Evolutionary conservation across 2,329 filamentous ascomycete species (phyloP).

Genomic region (Hawksworthiomyces lignivorus): DNA sequence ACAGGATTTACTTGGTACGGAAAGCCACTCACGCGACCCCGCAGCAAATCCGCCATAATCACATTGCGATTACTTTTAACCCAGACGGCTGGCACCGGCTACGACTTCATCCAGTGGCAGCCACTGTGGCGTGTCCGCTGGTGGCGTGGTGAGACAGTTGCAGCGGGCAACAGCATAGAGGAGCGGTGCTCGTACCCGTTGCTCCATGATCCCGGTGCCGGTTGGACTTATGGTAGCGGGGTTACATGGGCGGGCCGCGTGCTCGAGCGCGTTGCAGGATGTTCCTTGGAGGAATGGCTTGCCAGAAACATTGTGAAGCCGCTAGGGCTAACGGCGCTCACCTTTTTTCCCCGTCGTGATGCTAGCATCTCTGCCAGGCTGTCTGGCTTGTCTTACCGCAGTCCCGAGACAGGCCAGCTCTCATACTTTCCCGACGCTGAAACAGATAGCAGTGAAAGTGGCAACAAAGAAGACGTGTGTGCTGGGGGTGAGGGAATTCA

Average conservation of each 20-base stretch:
- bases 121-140: slow-evolving; percentile 11
- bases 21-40: slow-evolving; percentile 23
- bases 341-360: slow-evolving; percentile 18
- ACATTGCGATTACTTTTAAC: slow-evolving; percentile 40
- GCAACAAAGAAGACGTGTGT: slow-evolving; percentile 10
- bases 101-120: slow-evolving; percentile 26
- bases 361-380: slow-evolving; percentile 8
- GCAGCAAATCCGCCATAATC: slow-evolving; percentile 23
- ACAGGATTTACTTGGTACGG: slow-evolving; percentile 32
- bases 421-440: neutral
- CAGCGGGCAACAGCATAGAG: slow-evolving; percentile 13
- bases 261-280: slow-evolving; percentile 18
- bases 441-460: neutral
- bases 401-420: neutral
- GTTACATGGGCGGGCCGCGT: slow-evolving; percentile 23
- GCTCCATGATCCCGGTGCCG: slow-evolving; percentile 22
- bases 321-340: slow-evolving; percentile 16
- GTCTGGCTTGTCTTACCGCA: slow-evolving; percentile 4
- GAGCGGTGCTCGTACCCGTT: slow-evolving; percentile 20
- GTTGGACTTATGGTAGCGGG: slow-evolving; percentile 23
- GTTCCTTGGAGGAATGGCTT: slow-evolving; percentile 18
- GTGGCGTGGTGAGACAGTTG: slow-evolving; percentile 10
- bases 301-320: slow-evolving; percentile 15
- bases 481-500: slow-evolving; percentile 21
- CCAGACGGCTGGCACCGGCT: slow-evolving; percentile 36